Evolutionary conservation across 352 stramenopile genomes (phyloP).

Genomic region (Aphanomyces cochlioides): DNA sequence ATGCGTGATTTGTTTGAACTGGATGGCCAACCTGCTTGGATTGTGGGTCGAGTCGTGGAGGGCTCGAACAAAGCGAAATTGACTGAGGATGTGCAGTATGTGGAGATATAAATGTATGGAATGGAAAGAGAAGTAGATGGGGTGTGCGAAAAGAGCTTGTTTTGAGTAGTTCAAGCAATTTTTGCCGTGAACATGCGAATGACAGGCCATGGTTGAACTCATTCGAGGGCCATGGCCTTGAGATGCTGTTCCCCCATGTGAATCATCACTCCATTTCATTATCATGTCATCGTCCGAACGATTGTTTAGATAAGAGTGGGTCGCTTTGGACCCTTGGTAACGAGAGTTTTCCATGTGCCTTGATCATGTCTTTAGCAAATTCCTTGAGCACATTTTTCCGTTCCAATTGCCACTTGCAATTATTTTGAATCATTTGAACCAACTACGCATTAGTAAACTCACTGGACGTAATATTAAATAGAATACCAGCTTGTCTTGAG

Average conservation of each 20-base stretch:
- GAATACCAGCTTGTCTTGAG: conserved; percentile 15
- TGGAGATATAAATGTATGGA: conserved; percentile 41
- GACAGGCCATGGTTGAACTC: conserved; percentile 12
- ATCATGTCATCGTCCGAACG: not conserved
- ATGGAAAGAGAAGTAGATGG: not conserved
- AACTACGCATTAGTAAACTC: not conserved
- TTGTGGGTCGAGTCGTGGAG: conserved; percentile 87
- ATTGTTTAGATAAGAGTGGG: not conserved
- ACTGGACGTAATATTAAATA: not conserved
- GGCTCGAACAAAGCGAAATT: conserved; percentile 66
- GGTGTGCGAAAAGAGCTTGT: conserved; percentile 3
- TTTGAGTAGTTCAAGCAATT: conserved; percentile 27
- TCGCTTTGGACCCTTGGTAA: conserved; percentile 11
- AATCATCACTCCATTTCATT: not conserved
- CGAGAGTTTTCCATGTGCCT: conserved; percentile 5
- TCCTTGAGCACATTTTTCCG: conserved; percentile 21
- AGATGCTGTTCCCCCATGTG: conserved; percentile 6
- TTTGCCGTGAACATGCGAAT: conserved; percentile 6
- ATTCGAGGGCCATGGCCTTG: conserved; percentile 8
- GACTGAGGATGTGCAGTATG: conserved; percentile 45
- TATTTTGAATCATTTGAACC: conserved; percentile 22
- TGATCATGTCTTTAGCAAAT: conserved; percentile 13
- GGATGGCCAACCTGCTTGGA: conserved; percentile 87
- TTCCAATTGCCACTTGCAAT: conserved; percentile 19
- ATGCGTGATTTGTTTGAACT: conserved; percentile 84